Percentiles rank a stretch among this genome's conserved stretches.
These are phyloP conservation scores for Rubroboletus satanas DNA, from an alignment of 768 basidiomycete species.

Conservation along the genomic window DNA sequence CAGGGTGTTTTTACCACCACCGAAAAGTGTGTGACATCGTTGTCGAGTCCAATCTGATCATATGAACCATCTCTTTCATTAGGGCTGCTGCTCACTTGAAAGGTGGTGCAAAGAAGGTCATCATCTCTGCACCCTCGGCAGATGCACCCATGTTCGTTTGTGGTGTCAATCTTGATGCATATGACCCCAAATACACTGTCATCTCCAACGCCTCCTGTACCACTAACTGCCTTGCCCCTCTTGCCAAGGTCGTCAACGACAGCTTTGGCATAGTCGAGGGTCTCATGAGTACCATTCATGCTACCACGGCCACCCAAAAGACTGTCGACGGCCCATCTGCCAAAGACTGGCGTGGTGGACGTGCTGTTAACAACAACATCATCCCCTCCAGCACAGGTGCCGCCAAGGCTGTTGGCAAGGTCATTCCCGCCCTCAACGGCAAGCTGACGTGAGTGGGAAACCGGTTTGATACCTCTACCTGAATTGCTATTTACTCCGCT, in stretches of 20 bases:
- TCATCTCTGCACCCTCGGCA: constrained; percentile 98
- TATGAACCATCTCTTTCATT: neutral
- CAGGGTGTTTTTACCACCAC: constrained; percentile 96
- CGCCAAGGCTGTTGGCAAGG: constrained; percentile 98
- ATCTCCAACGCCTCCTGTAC: constrained; percentile 99
- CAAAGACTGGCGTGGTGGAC: constrained; percentile 98
- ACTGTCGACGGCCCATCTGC: constrained; percentile 90
- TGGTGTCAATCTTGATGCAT: constrained; percentile 92
- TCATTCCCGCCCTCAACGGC: constrained; percentile 94
- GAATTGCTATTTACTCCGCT: constrained; percentile 2
- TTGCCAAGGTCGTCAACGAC: constrained; percentile 98
- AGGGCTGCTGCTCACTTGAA: constrained; percentile 91
- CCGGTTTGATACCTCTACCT: neutral
- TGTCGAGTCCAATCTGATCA: neutral
- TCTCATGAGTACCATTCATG: constrained; percentile 98
- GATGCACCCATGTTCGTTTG: constrained; percentile 94
- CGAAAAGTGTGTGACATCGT: constrained; percentile 59
- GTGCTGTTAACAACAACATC: constrained; percentile 96
- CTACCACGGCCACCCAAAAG: constrained; percentile 94
- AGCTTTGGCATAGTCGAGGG: constrained; percentile 95
- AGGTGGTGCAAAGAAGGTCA: constrained; percentile 99
- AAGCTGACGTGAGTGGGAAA: constrained; percentile 83
- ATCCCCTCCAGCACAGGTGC: constrained; percentile 99
- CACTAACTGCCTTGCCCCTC: constrained; percentile 98
- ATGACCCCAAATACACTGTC: constrained; percentile 85